Percentiles rank a stretch among this genome's conserved stretches.
phyloP scores from a whole-genome alignment of 129 eudicot species.

The Escallonia rubra region DNA sequence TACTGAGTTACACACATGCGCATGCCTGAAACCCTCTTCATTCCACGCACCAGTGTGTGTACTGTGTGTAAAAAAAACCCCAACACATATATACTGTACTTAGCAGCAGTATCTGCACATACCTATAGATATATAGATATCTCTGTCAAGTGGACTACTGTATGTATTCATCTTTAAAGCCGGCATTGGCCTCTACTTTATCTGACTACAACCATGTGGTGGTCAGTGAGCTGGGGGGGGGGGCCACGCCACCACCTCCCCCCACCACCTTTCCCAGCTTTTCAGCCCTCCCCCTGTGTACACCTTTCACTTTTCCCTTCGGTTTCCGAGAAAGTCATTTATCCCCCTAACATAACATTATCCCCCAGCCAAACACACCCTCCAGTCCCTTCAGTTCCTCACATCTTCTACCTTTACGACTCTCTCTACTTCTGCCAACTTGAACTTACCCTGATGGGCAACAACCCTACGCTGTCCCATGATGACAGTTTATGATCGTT shows the following conservation, averaged over 20 bases:
- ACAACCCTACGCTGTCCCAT: neutral
- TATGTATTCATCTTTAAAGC: neutral
- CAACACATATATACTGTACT: too few species aligned
- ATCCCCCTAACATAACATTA: neutral
- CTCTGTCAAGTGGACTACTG: neutral
- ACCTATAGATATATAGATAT: neutral
- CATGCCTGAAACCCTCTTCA: too few species aligned
- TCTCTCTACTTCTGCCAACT: constrained; percentile 8
- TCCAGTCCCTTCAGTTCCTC: neutral
- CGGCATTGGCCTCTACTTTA: constrained; percentile 34
- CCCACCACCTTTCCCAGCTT: constrained; percentile 24
- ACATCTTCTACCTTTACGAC: constrained; percentile 6
- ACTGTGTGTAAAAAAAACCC: too few species aligned
- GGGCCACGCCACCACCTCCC: constrained; percentile 13
- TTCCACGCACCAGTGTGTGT: too few species aligned
- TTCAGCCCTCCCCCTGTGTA: constrained; percentile 11
- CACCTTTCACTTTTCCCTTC: constrained; percentile 14
- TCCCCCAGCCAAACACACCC: constrained; percentile 9
- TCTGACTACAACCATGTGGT: constrained; percentile 40
- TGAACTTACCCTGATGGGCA: neutral
- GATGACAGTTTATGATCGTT: too few species aligned
- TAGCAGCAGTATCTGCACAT: too few species aligned
- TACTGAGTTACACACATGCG: too few species aligned
- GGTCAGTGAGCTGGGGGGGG: constrained; percentile 25
- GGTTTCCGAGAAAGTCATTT: constrained; percentile 26